Evolutionary conservation across 2,329 filamentous ascomycete genomes (phyloP).

Genomic region (Penicillium sp.): DNA sequence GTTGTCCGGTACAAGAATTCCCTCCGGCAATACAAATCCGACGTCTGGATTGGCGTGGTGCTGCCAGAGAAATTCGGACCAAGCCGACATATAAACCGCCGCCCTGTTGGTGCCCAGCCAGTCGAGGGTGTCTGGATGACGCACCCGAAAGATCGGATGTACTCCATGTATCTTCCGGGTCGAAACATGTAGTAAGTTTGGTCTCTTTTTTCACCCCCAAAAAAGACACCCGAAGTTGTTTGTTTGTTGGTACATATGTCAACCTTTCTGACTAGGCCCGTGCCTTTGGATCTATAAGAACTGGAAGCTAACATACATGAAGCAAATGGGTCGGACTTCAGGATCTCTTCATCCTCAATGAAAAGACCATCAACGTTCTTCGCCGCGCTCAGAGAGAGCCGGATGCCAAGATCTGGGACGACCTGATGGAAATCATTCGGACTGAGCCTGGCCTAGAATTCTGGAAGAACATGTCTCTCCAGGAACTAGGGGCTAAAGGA

Average conservation of each 20-base stretch:
- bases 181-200: constrained; percentile 17
- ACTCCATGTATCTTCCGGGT: constrained; percentile 13
- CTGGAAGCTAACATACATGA: background rate
- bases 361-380: background rate
- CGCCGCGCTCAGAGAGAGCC: background rate
- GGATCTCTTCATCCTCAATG: constrained; percentile 6
- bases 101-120: constrained; percentile 3
- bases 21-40: background rate
- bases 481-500: constrained; percentile 7
- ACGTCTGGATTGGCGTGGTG: constrained; percentile 15
- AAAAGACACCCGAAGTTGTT: background rate
- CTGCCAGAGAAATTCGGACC: constrained; percentile 3
- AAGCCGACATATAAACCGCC: background rate
- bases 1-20: constrained; percentile 15
- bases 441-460: constrained; percentile 2
- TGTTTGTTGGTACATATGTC: background rate
- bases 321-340: constrained; percentile 8
- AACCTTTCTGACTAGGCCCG: background rate
- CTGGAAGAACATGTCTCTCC: constrained; percentile 13
- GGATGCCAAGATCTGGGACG: constrained; percentile 4
- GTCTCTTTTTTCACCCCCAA: background rate
- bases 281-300: background rate
- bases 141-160: constrained; percentile 3
- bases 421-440: constrained; percentile 3
- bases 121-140: constrained; percentile 4